Base-by-base conservation (phyloP, 2,329 filamentous ascomycete species). In the Septoria petroselini region DNA sequence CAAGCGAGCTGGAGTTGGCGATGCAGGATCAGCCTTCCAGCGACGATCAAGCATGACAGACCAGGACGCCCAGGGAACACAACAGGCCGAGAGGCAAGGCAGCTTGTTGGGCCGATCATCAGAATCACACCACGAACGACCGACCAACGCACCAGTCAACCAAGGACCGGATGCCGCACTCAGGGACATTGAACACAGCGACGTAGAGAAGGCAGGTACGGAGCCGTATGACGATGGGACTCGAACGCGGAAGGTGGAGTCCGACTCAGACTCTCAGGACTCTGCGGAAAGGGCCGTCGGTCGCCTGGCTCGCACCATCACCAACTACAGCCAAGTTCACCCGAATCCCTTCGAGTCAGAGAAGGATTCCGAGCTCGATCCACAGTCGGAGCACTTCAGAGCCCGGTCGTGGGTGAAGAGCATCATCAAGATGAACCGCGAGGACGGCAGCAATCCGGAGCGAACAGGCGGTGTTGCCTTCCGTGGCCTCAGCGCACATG, bases 391-490 rank as follows among this genome's bases (percentile, higher is more conserved):
- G 1, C 68, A 76, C 58, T 77, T 77, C 68, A 71, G 69, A 37
- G 71, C 73, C 15, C 65, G 74, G 27, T 65, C 69, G 54, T 77
- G 74, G 74, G 71, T 72, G 35, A 76, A 74, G 62, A 71, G 72
- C 15, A 72, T 76, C 67, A 69, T 76, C 52, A 72, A 76, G 55
- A 54, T 76, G 37, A 68, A 71, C 37, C 66, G 68, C 2, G 60
- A 65, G 29, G 73, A 76, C 48, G 66, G 71, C 30, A 70, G 68
- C 33, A 66, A 62, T 6, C 73, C 72, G 3, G 58, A 63, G 5
- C 66, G 74, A 7, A 75, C 73, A 7, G 71, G 74, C 18, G 74
- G 74, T 57, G 59, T 77, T 25, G 67, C 71, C 11, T 77, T 75
- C 63, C 64, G 63, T 33, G 68, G 71, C 39, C 62, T 77, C 27